A percentile compares a stretch with the other conserved stretches of the same genome.
phyloP scores from a whole-genome alignment of 805 yeast genomes.

The Isabelozyma pseudorhagii region DNA sequence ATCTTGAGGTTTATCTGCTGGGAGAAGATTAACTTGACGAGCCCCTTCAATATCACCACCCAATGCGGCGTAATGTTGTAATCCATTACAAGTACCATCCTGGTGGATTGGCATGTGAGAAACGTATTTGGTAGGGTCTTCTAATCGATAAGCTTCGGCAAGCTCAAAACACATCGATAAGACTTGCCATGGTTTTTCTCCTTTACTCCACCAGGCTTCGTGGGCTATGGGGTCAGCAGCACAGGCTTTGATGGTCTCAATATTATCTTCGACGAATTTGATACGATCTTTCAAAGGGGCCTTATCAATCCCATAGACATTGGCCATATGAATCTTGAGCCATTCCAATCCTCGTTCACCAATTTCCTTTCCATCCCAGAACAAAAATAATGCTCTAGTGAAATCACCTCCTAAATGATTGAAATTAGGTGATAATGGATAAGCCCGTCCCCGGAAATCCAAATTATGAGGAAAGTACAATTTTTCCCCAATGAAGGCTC shows the following conservation, averaged over 20 bases:
- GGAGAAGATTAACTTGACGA: slow-evolving; percentile 68
- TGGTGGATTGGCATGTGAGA: slow-evolving; percentile 80
- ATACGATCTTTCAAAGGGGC: slow-evolving; percentile 64
- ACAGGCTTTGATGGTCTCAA: slow-evolving; percentile 52
- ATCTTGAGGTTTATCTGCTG: slow-evolving; percentile 72
- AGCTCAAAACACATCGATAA: slow-evolving; percentile 69
- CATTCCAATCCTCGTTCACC: slow-evolving; percentile 66
- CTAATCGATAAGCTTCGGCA: slow-evolving; percentile 54
- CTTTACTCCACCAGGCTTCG: slow-evolving; percentile 64
- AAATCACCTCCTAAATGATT: slow-evolving; percentile 79
- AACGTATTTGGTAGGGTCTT: slow-evolving; percentile 61
- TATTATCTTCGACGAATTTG: slow-evolving; percentile 53
- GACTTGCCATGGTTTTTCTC: slow-evolving; percentile 85
- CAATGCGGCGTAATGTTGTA: slow-evolving; percentile 83
- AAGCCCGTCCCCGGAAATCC: slow-evolving; percentile 83
- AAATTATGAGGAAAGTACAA: slow-evolving; percentile 78
- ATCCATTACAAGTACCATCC: slow-evolving; percentile 85
- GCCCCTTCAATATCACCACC: slow-evolving; percentile 89
- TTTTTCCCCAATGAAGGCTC: slow-evolving; percentile 78
- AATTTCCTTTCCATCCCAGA: slow-evolving; percentile 73
- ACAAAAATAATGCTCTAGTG: slow-evolving; percentile 65
- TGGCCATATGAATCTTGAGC: slow-evolving; percentile 75
- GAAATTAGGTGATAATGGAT: slow-evolving; percentile 76
- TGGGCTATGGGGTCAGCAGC: slow-evolving; percentile 62
- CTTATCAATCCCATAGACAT: slow-evolving; percentile 73